Evolutionary conservation across 1,139 yeast species (phyloP), one percentile per base, ranked within the genome.

Genomic region (Hansenula anomala): DNA sequence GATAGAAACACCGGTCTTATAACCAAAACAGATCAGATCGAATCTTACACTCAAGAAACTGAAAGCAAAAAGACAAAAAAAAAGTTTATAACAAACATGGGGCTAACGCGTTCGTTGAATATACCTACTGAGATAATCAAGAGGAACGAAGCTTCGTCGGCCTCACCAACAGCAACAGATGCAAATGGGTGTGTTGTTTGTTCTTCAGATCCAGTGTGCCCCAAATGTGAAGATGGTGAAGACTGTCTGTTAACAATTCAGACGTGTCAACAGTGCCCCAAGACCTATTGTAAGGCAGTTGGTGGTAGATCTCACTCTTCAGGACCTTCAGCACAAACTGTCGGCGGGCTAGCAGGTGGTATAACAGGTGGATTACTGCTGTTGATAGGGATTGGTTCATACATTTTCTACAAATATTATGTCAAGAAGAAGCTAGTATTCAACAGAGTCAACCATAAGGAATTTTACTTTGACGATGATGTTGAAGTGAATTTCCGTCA

Each of bases 321-420:
- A 2, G 33, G 39, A 1, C 28, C 41, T 2, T 42, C 34, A 18
- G 54, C 50, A n/a, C 51, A 47, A 5, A 42, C 63, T 22, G 61
- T 62, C n/a, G 86, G 87, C 16, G 85, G 78, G 3, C 73, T 80
- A 3, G 78, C 78, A 0, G 89, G 86, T 6, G 86, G 86, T 22
- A 78, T 77, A 2, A 67, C 75, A 3, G 85, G 81, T 11, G 77
- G 75, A 9, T 60, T 70, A 4, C 68, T 64, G 4, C 52, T 73
- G 3, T 18, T 75, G 2, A 60, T 66, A 0, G 42, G 66, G 1
- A 33, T 70, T 3, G 66, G 65, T 4, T 48, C 67, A 55, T 63
- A 60, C 47, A 46, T 67, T 38, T 45, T 66, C 51, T 67, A 65
- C 49, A 58, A 56, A 41, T 64, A 56, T 45, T 66, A 67, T 56